These are phyloP conservation scores for Scutellaria barbata DNA, from an alignment of 257 asterid genomes.

Conservation along the genomic window DNA sequence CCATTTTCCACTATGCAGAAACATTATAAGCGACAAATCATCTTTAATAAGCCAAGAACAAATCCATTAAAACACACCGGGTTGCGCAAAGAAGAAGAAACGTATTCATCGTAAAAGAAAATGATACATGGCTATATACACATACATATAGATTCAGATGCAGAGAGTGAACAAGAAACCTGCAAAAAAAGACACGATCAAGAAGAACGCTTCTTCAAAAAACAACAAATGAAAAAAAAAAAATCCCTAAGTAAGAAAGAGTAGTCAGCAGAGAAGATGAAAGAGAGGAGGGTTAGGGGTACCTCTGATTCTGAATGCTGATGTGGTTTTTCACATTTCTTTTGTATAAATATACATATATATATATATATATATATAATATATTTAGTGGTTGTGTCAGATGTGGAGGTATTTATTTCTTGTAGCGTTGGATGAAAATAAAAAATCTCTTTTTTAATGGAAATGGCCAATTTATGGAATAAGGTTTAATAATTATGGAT, in stretches of 20 bases:
- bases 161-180: slow-evolving; percentile 29
- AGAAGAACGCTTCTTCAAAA: slow-evolving; percentile 23
- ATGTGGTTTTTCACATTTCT: slow-evolving; percentile 16
- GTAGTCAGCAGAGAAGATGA: slow-evolving; percentile 40
- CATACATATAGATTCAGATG: slow-evolving; percentile 20
- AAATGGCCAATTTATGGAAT: too few relatives aligned
- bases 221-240: slow-evolving; percentile 16
- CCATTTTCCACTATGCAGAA: not conserved
- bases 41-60: slow-evolving; percentile 18
- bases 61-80: slow-evolving; percentile 18
- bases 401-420: not conserved
- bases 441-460: not conserved
- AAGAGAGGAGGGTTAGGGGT: slow-evolving; percentile 3
- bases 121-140: not conserved
- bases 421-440: not conserved
- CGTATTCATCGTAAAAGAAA: not conserved
- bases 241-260: slow-evolving; percentile 25
- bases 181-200: slow-evolving; percentile 34
- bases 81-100: not conserved
- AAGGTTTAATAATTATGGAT: too few relatives aligned
- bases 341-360: not conserved
- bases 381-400: too few relatives aligned
- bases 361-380: not conserved
- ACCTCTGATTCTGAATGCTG: slow-evolving; percentile 24
- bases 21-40: slow-evolving; percentile 5